Evolutionary conservation across 495 filamentous ascomycete genomes (phyloP).

Genomic region (Talaromyces adpressus): DNA sequence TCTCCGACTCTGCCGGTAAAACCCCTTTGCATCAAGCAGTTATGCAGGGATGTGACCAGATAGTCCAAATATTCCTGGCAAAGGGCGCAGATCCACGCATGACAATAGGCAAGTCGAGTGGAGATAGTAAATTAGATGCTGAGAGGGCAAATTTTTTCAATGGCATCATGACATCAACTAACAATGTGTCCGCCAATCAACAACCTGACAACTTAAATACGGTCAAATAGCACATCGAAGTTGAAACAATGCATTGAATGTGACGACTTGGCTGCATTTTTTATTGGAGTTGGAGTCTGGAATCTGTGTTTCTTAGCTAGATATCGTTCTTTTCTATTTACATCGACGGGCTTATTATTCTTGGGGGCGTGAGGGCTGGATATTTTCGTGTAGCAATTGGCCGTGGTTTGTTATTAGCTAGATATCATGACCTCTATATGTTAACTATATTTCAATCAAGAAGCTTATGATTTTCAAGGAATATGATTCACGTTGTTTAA

Average conservation of each 20-base stretch:
- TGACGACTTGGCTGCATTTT: too few species aligned
- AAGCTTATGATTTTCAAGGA: too few species aligned
- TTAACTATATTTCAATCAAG: too few species aligned
- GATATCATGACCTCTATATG: too few species aligned
- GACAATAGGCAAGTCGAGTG: neutral
- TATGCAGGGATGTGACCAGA: neutral
- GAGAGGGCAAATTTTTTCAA: neutral
- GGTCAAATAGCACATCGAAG: neutral
- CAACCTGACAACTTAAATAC: neutral
- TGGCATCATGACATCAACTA: neutral
- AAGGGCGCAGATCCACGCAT: neutral
- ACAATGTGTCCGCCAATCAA: neutral
- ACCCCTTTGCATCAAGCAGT: neutral
- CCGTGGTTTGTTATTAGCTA: too few species aligned
- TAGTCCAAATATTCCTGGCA: neutral
- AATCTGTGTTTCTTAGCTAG: neutral
- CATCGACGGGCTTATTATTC: too few species aligned
- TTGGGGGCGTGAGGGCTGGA: too few species aligned
- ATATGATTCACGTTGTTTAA: too few species aligned
- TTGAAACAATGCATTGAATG: neutral
- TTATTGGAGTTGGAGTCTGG: neutral
- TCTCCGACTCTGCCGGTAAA: neutral
- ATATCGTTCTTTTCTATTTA: too few species aligned
- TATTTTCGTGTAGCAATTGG: too few species aligned
- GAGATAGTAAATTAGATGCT: neutral